Evolutionary conservation across 805 yeast genomes (phyloP), one percentile per base, ranked within the genome.

Genomic region (Candida namnaoensis): DNA sequence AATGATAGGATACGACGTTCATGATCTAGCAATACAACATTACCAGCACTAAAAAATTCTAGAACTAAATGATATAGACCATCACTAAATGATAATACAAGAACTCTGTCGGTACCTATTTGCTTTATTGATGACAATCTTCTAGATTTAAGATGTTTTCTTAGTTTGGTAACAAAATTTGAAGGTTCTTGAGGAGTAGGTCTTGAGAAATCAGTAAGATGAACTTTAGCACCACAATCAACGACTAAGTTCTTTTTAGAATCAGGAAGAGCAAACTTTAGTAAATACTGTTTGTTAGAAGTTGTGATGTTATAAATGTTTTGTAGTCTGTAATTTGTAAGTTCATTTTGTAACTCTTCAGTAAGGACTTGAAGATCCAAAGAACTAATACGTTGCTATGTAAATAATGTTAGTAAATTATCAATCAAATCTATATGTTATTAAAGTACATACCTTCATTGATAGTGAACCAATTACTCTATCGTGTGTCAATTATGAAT

Each of bases 31-130:
- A 91, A 67, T 15, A 91, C 66, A 41, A 91, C 76, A 56, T 91
- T 91, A 26, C 99, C 99, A 3, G 96, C 96, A 56, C 96, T 85
- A 65, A 90, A 91, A 54, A 91, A 91, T 60, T 91, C 99, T 41
- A 91, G 61, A 0, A 87, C 95, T 48, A 91, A 64, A 51, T 84
- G 82, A 54, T 65, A 79, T 40, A 76, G 53, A 2, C 96, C 96
- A 52, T 87, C 95, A 37, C 90, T 79, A 62, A 91, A 91, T 45
- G 86, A 79, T 37, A 91, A 60, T 0, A 88, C 95, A 36, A 87
- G 66, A n/a, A 87, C 77, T 59, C 98, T 72, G 56, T 88, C 96
- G 52, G 79, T 75, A 1, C 79, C 82, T 5, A 91, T 75, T 50
- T 88, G 95, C 48, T 72, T 76, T 36, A 91, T 64, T 33, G 74